Percentiles rank a stretch among this genome's conserved stretches.
phyloP scores from a whole-genome alignment of 1,284 basidiomycete genomes.

The Lignosus rhinocerotis region DNA sequence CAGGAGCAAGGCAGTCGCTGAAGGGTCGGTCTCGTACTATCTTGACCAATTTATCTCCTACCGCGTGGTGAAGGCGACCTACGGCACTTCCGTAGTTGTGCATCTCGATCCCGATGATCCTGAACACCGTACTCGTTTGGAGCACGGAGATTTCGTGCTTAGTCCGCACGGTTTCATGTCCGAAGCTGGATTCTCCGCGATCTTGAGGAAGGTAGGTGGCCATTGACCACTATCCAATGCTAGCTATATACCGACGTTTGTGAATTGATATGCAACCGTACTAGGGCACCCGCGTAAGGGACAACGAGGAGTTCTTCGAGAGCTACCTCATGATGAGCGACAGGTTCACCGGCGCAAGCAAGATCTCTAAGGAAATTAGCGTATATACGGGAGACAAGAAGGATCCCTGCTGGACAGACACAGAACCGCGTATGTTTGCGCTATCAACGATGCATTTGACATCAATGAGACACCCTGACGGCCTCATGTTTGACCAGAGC shows the following conservation, averaged over 20 bases:
- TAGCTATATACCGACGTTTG: not conserved
- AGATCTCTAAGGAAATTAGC: not conserved
- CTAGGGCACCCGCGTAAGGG: not conserved
- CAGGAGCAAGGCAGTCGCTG: constrained; percentile 35
- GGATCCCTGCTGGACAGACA: constrained; percentile 31
- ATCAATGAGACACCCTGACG: not conserved
- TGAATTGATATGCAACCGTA: not conserved
- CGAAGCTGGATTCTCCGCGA: not conserved
- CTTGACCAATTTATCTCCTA: constrained; percentile 37
- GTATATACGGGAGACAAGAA: not conserved
- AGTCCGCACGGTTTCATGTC: constrained; percentile 10
- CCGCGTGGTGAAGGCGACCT: constrained; percentile 37
- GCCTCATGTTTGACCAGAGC: not conserved
- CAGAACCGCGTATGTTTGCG: constrained; percentile 35
- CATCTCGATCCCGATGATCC: not conserved
- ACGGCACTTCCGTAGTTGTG: constrained; percentile 33
- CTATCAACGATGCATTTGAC: not conserved
- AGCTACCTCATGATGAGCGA: not conserved
- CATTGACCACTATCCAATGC: not conserved
- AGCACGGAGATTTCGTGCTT: constrained; percentile 27
- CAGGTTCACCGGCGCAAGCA: no score
- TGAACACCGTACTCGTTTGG: constrained; percentile 18
- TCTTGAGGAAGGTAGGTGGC: not conserved
- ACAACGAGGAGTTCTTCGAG: not conserved
- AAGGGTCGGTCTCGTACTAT: constrained; percentile 38